Evolutionary conservation across 805 yeast species (phyloP).

Genomic region (Kluyveromyces lactis): DNA sequence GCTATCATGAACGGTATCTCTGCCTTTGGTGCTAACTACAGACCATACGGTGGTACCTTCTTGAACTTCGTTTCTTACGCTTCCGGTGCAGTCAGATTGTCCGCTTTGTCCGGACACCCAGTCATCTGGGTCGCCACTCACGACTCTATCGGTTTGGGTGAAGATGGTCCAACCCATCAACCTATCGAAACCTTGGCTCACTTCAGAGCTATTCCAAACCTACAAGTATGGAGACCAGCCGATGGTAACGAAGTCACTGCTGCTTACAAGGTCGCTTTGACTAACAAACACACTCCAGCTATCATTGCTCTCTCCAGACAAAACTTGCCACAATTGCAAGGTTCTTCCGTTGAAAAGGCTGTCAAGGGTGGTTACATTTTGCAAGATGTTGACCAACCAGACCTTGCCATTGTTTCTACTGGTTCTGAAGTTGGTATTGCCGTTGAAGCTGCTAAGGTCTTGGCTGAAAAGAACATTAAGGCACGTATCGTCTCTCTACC

Average conservation of each 20-base stretch:
- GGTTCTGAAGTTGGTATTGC: conserved; percentile 88
- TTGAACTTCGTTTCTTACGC: conserved; percentile 84
- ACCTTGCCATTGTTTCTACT: conserved; percentile 73
- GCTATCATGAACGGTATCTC: conserved; percentile 96
- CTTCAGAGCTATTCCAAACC: conserved; percentile 76
- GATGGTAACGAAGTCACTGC: conserved; percentile 87
- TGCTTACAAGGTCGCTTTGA: conserved; percentile 62
- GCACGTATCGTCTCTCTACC: conserved; percentile 88
- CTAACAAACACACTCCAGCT: conserved; percentile 57
- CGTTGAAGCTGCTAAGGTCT: conserved; percentile 72
- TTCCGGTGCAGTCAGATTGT: conserved; percentile 79
- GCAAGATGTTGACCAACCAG: conserved; percentile 47
- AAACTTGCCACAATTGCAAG: conserved; percentile 86
- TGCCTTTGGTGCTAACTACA: conserved; percentile 77
- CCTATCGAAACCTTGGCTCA: conserved; percentile 86
- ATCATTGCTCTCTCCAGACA: conserved; percentile 77
- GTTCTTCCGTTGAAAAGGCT: conserved; percentile 87
- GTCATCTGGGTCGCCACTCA: conserved; percentile 84
- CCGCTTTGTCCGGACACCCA: conserved; percentile 78
- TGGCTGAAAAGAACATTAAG: conserved; percentile 55
- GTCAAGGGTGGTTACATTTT: conserved; percentile 89
- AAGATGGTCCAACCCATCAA: conserved; percentile 91
- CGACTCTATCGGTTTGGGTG: conserved; percentile 86
- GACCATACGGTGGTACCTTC: conserved; percentile 96
- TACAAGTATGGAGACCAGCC: conserved; percentile 87